Evolutionary conservation across 2,329 filamentous ascomycete species (phyloP).

Genomic region (Pseudopyrenochaeta lycopersici): DNA sequence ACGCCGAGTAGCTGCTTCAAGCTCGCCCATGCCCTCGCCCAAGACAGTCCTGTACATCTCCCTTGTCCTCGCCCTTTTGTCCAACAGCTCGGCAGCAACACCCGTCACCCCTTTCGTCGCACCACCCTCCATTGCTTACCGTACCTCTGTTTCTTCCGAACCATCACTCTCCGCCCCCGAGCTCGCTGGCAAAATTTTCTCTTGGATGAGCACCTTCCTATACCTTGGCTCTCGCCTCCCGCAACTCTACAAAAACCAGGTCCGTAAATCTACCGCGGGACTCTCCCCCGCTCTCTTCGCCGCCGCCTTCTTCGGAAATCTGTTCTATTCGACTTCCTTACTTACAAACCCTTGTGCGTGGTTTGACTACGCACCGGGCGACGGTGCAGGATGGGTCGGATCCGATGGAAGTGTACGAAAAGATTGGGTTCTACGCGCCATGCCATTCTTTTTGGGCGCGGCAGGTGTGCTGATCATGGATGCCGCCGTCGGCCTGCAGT

Average conservation of each 20-base stretch:
- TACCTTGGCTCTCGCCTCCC: constrained; percentile 56
- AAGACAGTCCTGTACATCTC: constrained; percentile 57
- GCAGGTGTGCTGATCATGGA: constrained; percentile 71
- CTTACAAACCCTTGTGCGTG: constrained; percentile 71
- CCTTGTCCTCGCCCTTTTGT: constrained; percentile 55
- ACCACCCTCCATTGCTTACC: constrained; percentile 17
- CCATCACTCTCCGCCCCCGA: constrained; percentile 30
- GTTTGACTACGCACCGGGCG: constrained; percentile 61
- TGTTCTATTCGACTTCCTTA: constrained; percentile 71
- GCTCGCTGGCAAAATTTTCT: constrained; percentile 53
- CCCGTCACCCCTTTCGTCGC: constrained; percentile 36
- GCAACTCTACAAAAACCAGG: constrained; percentile 72
- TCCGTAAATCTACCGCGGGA: constrained; percentile 69
- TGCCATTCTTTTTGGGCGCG: constrained; percentile 72
- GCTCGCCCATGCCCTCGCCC: constrained; percentile 56
- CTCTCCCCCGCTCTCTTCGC: constrained; percentile 70
- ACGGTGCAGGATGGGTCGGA: constrained; percentile 69
- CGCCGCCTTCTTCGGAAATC: constrained; percentile 73
- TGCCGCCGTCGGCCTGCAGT: constrained; percentile 69
- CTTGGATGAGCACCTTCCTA: constrained; percentile 54
- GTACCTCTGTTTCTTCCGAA: constrained; percentile 20
- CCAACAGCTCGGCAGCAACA: constrained; percentile 47
- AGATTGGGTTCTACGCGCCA: constrained; percentile 66
- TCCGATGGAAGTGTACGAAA: constrained; percentile 61
- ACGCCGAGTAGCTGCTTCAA: constrained; percentile 46